Percentiles rank a stretch among this genome's conserved stretches.
Conservation (phyloP, 2,329 filamentous ascomycete species). For the Didymosphaeria variabile region DNA sequence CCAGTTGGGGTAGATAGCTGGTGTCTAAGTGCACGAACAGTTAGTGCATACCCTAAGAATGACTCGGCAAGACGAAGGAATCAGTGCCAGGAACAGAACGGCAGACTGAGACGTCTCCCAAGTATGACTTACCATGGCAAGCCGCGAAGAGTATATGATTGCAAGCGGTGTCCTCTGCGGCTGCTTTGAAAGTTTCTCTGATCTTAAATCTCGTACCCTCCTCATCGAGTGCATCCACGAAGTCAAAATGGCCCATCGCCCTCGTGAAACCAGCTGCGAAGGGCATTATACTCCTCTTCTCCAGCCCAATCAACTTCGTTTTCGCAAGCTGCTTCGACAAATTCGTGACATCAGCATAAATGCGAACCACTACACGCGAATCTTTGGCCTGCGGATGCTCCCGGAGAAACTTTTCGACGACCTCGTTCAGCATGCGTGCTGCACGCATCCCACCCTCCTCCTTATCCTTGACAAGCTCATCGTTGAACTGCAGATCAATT, state of each 20-base stretch:
- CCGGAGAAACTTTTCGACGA: constrained; percentile 53
- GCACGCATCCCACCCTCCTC: constrained; percentile 65
- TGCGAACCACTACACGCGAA: constrained; percentile 64
- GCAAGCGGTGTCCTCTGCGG: constrained; percentile 67
- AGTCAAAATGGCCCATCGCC: constrained; percentile 67
- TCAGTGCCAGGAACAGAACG: background rate
- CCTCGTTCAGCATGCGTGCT: constrained; percentile 62
- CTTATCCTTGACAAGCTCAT: constrained; percentile 58
- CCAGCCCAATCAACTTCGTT: constrained; percentile 60
- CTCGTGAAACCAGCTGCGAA: constrained; percentile 67
- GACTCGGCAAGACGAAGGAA: background rate
- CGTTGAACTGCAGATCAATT: constrained; percentile 53
- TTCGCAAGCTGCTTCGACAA: constrained; percentile 62
- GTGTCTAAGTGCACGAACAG: constrained; percentile 44
- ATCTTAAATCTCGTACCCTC: constrained; percentile 70
- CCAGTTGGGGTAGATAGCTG: constrained; percentile 66
- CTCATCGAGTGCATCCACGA: constrained; percentile 68
- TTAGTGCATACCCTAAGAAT: background rate
- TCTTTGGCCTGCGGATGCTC: constrained; percentile 49
- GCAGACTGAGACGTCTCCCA: background rate
- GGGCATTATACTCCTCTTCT: constrained; percentile 56
- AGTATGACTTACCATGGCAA: constrained; percentile 57
- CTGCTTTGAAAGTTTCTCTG: constrained; percentile 59
- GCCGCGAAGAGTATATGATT: constrained; percentile 71
- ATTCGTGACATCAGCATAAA: constrained; percentile 65